phyloP scores from a whole-genome alignment of 441 rosid species.

The Adansonia rubrostipa region DNA sequence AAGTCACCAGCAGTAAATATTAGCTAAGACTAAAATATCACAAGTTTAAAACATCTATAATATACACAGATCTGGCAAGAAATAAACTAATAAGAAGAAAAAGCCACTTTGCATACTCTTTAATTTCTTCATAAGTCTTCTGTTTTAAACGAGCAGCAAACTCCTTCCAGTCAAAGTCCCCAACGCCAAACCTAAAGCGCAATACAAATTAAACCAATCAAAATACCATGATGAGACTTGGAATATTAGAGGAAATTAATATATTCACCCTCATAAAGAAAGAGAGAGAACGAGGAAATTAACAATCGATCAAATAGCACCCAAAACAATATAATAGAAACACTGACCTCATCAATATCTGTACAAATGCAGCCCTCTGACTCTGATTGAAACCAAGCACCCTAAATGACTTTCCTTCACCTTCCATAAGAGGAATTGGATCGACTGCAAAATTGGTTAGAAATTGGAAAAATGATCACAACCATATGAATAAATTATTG shows the following conservation, averaged over 20 bases:
- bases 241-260: constrained; percentile 11
- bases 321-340: constrained; percentile 22
- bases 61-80: background rate
- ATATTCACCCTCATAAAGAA: background rate
- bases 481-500: constrained; percentile 1
- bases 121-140: constrained; percentile 88
- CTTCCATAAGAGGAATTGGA: constrained; percentile 95
- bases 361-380: constrained; percentile 95
- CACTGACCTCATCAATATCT: constrained; percentile 86
- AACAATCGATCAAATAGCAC: constrained; percentile 15
- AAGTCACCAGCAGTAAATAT: background rate
- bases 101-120: constrained; percentile 53
- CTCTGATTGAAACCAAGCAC: constrained; percentile 93
- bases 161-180: constrained; percentile 93
- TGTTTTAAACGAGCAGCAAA: constrained; percentile 87
- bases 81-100: constrained; percentile 29
- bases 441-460: constrained; percentile 50
- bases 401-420: constrained; percentile 94
- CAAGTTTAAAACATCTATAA: constrained; percentile 19
- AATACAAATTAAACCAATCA: constrained; percentile 22
- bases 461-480: constrained; percentile 28
- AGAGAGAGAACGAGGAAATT: constrained; percentile 16
- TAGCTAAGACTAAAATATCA: background rate
- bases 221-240: constrained; percentile 7
- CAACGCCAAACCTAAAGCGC: constrained; percentile 79